These are phyloP conservation scores for Carex parvula DNA, from an alignment of 176 grass and related monocot species.

Conservation along the genomic window DNA sequence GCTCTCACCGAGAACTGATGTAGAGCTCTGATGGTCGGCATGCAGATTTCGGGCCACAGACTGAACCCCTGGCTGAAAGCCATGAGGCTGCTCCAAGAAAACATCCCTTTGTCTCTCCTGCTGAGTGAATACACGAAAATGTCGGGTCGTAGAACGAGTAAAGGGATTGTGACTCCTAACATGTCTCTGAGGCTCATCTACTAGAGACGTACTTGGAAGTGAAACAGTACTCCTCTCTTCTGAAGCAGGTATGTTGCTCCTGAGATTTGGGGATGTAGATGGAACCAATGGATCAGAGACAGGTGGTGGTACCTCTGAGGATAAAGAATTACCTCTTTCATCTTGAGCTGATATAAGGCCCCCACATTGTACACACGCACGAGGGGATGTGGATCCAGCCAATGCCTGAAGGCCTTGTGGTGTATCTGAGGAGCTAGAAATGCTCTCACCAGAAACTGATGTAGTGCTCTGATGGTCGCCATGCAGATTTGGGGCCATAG, in stretches of 20 bases:
- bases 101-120: background rate
- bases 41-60: background rate
- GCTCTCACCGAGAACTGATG: background rate
- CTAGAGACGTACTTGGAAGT: background rate
- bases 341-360: background rate
- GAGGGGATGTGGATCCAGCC: background rate
- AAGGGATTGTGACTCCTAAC: background rate
- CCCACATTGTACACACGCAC: background rate
- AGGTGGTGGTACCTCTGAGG: background rate
- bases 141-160: too few relatives aligned
- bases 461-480: background rate
- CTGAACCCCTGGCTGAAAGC: background rate
- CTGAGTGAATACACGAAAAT: too few relatives aligned
- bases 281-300: background rate
- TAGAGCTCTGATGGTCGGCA: background rate
- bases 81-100: background rate
- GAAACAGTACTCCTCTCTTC: background rate
- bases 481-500: background rate
- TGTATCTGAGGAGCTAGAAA: background rate
- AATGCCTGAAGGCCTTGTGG: background rate
- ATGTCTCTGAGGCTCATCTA: background rate
- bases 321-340: background rate
- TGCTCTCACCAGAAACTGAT: background rate
- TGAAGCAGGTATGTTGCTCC: background rate
- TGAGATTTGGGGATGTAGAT: background rate